A percentile compares a stretch with the other conserved stretches of the same genome.
Evolutionary conservation across 164 flowering plant species (phyloP).

Genomic region (Stephania japonica): DNA sequence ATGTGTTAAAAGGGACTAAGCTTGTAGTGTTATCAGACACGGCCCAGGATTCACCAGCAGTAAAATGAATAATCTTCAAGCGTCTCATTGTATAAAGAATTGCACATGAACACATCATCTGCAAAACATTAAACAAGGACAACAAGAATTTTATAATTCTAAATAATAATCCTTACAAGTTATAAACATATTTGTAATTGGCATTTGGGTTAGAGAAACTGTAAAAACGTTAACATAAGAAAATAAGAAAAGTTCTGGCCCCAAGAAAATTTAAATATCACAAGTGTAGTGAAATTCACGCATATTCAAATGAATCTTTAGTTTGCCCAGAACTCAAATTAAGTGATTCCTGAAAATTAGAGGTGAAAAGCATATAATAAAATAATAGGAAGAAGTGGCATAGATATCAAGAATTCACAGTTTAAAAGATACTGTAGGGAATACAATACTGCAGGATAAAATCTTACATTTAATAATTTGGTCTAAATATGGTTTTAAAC

Average conservation of each 20-base stretch:
- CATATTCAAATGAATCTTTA: not conserved
- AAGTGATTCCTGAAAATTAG: not conserved
- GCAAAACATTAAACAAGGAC: not conserved
- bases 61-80: constrained; percentile 57
- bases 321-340: not conserved
- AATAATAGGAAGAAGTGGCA: not conserved
- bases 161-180: not conserved
- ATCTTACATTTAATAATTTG: not conserved
- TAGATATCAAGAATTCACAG: not conserved
- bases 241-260: not conserved
- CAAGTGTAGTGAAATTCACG: not conserved
- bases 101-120: constrained; percentile 55
- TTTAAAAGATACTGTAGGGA: no score
- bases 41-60: constrained; percentile 31
- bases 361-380: not conserved
- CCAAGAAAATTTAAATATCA: no score
- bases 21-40: constrained; percentile 22
- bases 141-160: not conserved
- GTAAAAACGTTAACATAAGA: not conserved
- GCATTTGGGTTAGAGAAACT: not conserved
- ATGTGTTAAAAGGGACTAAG: constrained; percentile 46
- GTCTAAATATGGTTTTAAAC: not conserved
- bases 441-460: not conserved
- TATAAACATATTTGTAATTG: not conserved
- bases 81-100: constrained; percentile 59